Conservation (phyloP, 768 basidiomycete species). For the Rhizopogon vesiculosus region DNA sequence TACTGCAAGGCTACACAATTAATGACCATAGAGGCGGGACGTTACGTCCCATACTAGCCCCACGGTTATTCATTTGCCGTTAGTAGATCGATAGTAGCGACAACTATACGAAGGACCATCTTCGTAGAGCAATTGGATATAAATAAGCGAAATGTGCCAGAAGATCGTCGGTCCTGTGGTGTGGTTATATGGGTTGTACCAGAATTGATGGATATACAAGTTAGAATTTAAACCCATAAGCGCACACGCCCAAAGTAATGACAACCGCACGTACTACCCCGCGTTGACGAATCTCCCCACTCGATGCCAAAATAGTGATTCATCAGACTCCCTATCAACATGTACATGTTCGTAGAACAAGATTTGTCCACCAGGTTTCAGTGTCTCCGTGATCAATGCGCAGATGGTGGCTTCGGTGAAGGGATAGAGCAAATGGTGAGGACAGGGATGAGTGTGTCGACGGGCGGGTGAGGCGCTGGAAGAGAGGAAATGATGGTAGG, state of each 20-base stretch:
- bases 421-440: conserved; percentile 67
- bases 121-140: conserved; percentile 59
- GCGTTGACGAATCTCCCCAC: conserved; percentile 48
- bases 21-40: conserved; percentile 69
- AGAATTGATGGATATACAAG: too few relatives aligned
- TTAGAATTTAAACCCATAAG: too few relatives aligned
- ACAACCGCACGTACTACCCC: too few relatives aligned
- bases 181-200: too few relatives aligned
- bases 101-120: conserved; percentile 85
- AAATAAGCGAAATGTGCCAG: background rate
- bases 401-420: conserved; percentile 42
- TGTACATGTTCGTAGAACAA: conserved; percentile 71
- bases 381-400: conserved; percentile 42
- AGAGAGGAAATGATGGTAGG: conserved; percentile 41
- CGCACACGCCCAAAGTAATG: too few relatives aligned
- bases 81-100: conserved; percentile 65
- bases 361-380: conserved; percentile 61
- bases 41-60: conserved; percentile 34
- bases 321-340: conserved; percentile 45
- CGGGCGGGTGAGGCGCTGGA: conserved; percentile 24
- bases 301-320: conserved; percentile 57
- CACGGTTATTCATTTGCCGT: background rate
- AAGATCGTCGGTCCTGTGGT: too few relatives aligned
- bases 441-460: conserved; percentile 63
- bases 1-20: conserved; percentile 80